Evolutionary conservation across 306 rosid species (phyloP).

Genomic region (Castanea mollissima): DNA sequence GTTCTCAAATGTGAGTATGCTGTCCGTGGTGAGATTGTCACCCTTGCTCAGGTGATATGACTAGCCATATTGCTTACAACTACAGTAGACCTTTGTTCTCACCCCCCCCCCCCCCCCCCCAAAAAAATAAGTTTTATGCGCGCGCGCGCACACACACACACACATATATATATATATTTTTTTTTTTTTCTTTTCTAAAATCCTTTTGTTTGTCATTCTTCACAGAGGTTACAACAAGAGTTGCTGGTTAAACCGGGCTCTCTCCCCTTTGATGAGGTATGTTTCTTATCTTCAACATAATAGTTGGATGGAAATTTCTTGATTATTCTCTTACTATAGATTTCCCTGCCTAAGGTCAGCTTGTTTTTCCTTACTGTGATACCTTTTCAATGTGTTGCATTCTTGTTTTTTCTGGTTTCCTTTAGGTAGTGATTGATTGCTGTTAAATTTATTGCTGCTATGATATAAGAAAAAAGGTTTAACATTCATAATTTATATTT

Average conservation of each 20-base stretch:
- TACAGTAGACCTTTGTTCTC: not conserved
- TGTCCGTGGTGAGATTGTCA: constrained; percentile 90
- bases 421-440: not conserved
- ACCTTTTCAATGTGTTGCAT: not conserved
- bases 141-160: no score
- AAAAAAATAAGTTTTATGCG: not conserved
- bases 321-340: not conserved
- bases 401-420: not conserved
- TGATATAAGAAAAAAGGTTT: not conserved
- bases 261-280: constrained; percentile 89
- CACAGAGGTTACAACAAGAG: constrained; percentile 75
- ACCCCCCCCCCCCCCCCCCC: no score
- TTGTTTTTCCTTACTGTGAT: not conserved
- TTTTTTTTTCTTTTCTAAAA: not conserved
- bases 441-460: not conserved
- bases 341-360: not conserved
- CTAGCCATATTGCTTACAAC: constrained; percentile 13
- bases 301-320: not conserved
- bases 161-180: no score
- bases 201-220: constrained; percentile 14
- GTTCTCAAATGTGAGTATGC: constrained; percentile 93
- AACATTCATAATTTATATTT: not conserved
- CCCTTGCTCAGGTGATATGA: constrained; percentile 78
- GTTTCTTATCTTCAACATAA: constrained; percentile 16
- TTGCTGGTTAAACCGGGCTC: constrained; percentile 63